These are phyloP conservation scores for Hemerocallis citrina DNA, from an alignment of 106 monocot genomes.

Conservation along the genomic window DNA sequence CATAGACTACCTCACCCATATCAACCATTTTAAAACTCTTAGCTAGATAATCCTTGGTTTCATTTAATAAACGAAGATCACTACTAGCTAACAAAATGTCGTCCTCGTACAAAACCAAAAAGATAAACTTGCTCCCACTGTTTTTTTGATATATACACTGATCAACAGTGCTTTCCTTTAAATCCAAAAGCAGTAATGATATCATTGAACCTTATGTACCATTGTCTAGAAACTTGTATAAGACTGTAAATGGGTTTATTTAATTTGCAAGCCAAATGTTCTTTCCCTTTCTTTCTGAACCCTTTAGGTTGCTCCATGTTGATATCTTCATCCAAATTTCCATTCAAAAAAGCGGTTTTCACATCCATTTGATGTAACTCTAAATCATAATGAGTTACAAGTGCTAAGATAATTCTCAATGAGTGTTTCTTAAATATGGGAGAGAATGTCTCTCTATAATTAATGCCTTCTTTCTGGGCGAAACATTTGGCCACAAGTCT, in stretches of 20 bases:
- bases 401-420: conserved; percentile 7
- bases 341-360: conserved; percentile 8
- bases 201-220: conserved; percentile 6
- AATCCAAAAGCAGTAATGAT: background rate
- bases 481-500: conserved; percentile 7
- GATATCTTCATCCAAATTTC: conserved; percentile 8
- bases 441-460: conserved; percentile 6
- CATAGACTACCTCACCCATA: background rate
- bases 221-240: background rate
- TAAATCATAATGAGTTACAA: conserved; percentile 7
- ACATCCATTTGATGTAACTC: conserved; percentile 14
- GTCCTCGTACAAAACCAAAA: conserved; percentile 1
- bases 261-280: conserved; percentile 3
- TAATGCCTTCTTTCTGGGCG: background rate
- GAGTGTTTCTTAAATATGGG: conserved; percentile 1
- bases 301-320: conserved; percentile 4
- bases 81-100: conserved; percentile 1
- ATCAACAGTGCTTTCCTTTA: conserved; percentile 2
- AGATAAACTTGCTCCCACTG: background rate
- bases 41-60: background rate
- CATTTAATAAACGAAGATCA: background rate
- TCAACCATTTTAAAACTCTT: background rate
- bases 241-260: conserved; percentile 14
- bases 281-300: background rate
- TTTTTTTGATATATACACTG: conserved; percentile 1